These are phyloP conservation scores for Collybia nuda DNA, from an alignment of 768 basidiomycete species.

Conservation along the genomic window DNA sequence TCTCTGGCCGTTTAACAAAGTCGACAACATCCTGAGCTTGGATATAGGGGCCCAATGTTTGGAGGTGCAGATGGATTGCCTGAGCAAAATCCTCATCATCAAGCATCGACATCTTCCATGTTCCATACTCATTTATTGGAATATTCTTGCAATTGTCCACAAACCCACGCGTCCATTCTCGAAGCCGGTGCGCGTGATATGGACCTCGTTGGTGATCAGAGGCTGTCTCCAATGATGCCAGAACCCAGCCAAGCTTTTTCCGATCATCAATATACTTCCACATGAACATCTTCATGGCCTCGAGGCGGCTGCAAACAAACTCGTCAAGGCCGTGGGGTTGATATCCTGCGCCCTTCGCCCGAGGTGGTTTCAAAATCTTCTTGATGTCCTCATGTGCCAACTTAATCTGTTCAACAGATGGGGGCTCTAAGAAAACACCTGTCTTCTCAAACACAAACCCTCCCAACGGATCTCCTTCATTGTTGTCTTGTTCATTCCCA, in stretches of 20 bases:
- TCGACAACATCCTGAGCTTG: conserved; percentile 17
- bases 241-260: neutral
- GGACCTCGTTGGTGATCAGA: neutral
- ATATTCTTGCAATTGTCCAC: neutral
- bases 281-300: conserved; percentile 2
- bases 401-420: no score
- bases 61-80: conserved; percentile 10
- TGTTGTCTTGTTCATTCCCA: no score
- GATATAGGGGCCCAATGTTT: conserved; percentile 19
- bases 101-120: conserved; percentile 3
- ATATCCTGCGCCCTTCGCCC: conserved; percentile 7
- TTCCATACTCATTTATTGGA: neutral
- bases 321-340: conserved; percentile 10
- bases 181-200: conserved; percentile 1
- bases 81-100: conserved; percentile 13
- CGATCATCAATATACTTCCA: conserved; percentile 6
- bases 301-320: conserved; percentile 3
- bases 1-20: conserved; percentile 7
- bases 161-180: conserved; percentile 2
- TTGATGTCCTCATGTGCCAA: conserved; percentile 2
- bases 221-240: conserved; percentile 3
- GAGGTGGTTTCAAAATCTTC: conserved; percentile 10
- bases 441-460: no score
- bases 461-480: no score
- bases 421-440: no score